phyloP scores from a whole-genome alignment of 768 basidiomycete genomes.

The Psilocybe subaeruginosa region DNA sequence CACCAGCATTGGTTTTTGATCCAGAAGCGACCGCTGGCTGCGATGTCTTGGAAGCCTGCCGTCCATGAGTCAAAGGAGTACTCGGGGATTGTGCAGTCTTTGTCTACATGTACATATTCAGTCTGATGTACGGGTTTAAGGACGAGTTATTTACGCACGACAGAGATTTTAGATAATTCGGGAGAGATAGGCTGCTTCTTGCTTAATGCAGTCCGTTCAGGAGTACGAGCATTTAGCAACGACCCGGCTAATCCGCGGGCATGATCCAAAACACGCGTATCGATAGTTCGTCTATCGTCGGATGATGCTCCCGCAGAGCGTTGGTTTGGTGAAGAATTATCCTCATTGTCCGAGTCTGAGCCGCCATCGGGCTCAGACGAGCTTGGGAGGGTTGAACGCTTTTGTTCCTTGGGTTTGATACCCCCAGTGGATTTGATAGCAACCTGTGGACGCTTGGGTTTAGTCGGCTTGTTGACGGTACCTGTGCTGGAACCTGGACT shows the following conservation, averaged over 20 bases:
- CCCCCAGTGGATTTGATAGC: background rate
- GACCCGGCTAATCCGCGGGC: background rate
- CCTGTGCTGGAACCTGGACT: background rate
- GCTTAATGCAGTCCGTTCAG: background rate
- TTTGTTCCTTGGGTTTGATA: background rate
- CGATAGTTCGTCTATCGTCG: background rate
- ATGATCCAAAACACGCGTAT: constrained; percentile 4
- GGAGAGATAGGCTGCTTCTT: constrained; percentile 11
- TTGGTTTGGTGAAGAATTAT: background rate
- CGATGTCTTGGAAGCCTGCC: background rate
- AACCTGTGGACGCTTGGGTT: background rate
- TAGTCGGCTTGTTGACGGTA: background rate
- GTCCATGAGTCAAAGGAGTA: background rate
- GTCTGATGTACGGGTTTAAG: background rate
- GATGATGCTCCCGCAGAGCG: background rate
- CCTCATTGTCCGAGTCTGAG: background rate
- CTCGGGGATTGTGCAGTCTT: background rate
- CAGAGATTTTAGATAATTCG: background rate
- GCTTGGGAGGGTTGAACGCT: background rate
- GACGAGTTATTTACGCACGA: background rate
- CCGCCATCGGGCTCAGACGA: background rate
- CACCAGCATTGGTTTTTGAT: background rate
- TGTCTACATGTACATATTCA: background rate
- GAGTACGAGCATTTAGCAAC: background rate
- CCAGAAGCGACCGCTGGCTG: background rate